phyloP scores from a whole-genome alignment of 2,329 filamentous ascomycete genomes.

The Aspergillus fijiensis region DNA sequence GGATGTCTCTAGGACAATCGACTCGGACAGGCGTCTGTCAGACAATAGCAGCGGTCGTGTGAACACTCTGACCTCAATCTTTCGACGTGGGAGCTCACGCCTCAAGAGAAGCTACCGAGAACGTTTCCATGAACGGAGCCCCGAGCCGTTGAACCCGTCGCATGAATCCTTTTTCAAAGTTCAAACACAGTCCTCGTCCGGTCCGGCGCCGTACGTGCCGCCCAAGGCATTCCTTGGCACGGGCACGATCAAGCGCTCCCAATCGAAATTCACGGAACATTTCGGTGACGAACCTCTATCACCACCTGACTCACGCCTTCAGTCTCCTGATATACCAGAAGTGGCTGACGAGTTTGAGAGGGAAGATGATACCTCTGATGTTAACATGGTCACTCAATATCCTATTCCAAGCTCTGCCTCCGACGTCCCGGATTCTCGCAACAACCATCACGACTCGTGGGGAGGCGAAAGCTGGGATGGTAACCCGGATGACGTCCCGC shows the following conservation, averaged over 20 bases:
- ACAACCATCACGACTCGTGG: conserved; percentile 37
- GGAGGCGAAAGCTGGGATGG: conserved; percentile 51
- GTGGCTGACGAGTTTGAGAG: conserved; percentile 18
- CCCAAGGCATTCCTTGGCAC: conserved; percentile 49
- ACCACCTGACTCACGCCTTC: conserved; percentile 77
- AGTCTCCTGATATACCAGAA: conserved; percentile 67
- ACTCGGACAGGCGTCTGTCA: conserved; percentile 55
- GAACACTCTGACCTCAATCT: conserved; percentile 68
- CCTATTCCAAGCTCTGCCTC: conserved; percentile 27
- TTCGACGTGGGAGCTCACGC: conserved; percentile 63
- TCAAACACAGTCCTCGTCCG: conserved; percentile 48
- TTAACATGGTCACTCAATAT: conserved; percentile 20
- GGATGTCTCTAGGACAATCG: conserved; percentile 54
- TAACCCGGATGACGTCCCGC: conserved; percentile 44
- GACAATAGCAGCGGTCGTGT: conserved; percentile 50
- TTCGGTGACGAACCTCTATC: conserved; percentile 82
- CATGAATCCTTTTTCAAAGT: conserved; percentile 75
- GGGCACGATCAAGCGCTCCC: conserved; percentile 70
- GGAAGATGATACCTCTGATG: conserved; percentile 12
- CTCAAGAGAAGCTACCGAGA: conserved; percentile 56
- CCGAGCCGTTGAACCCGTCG: conserved; percentile 90
- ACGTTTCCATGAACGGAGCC: conserved; percentile 54
- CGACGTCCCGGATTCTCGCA: conserved; percentile 31
- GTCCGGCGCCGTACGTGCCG: conserved; percentile 38
- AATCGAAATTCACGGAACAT: conserved; percentile 90